Evolutionary conservation across 306 rosid genomes (phyloP), one percentile per base, ranked within the genome.

Genomic region (Geum urbanum): DNA sequence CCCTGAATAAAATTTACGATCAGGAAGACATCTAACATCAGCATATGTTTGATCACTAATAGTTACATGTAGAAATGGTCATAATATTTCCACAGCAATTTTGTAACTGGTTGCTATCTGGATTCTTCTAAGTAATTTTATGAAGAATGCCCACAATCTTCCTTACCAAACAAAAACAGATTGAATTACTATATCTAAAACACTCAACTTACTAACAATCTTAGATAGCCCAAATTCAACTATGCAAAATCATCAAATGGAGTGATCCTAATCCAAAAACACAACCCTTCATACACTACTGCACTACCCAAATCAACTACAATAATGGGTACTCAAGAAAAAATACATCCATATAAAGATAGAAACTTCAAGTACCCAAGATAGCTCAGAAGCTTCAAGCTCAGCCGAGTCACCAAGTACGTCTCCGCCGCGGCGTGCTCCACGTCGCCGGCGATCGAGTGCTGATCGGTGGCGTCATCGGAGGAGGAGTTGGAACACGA

Each of bases 1-100:
- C 86, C 91, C 98, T 92, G 98, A 79, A 90, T 55, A 68, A 81
- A 84, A 78, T 76, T 44, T 68, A 77, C 48, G 72, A 79, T 83
- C 76, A 90, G 83, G 75, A 77, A 77, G 72, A n/a, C 69, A 76
- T 77, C 58, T 12, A 78, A 66, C 15, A 47, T 69, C 55, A 18
- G 13, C 49, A 72, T 5, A 56, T 20, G 49, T 16, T 35, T 45
- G 41, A 41, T 32, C 74, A 58, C 27, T 57, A 47, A 40, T 19
- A 68, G 19, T 13, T 18, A 39, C 50, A 52, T 52, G 39, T 8
- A 68, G n/a, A 12, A 46, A 32, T 48, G 54, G 12, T 39, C 72
- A n/a, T 19, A n/a, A 50, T n/a, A 52, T 40, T 37, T 35, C 19
- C 49, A 66, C 9, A 4, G 20, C 60, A 67, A 51, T n/a, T 32